Evolutionary conservation across 2,329 filamentous ascomycete species (phyloP).

Genomic region (Epichloe hybrida): DNA sequence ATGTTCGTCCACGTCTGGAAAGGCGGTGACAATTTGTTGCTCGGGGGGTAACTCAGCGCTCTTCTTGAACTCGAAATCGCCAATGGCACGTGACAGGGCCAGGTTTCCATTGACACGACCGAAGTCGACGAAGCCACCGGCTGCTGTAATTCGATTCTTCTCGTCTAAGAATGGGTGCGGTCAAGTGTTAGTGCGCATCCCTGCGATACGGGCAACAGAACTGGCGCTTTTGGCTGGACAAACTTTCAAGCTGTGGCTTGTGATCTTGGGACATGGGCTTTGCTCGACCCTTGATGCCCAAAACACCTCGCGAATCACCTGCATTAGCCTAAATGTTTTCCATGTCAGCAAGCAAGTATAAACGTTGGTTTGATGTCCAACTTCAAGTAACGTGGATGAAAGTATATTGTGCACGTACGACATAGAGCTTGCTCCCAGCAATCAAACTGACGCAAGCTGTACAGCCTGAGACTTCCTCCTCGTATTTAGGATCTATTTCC

Average conservation of each 20-base stretch:
- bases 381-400: not conserved
- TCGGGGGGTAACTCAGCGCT: constrained; percentile 97
- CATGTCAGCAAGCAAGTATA: constrained; percentile 8
- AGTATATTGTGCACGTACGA: constrained; percentile 48
- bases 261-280: constrained; percentile 99
- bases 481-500: constrained; percentile 74
- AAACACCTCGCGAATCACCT: constrained; percentile 85
- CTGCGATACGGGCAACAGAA: not conserved
- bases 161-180: constrained; percentile 46
- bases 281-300: constrained; percentile 92
- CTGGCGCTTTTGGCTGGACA: constrained; percentile 12
- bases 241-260: constrained; percentile 97
- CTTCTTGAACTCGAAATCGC: constrained; percentile 99
- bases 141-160: constrained; percentile 89
- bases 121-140: constrained; percentile 96
- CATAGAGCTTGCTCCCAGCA: constrained; percentile 82
- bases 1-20: constrained; percentile 84
- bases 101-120: constrained; percentile 97
- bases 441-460: constrained; percentile 87
- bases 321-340: constrained; percentile 63
- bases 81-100: constrained; percentile 89
- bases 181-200: constrained; percentile 1
- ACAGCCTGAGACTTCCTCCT: constrained; percentile 95
- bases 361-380: not conserved
- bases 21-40: constrained; percentile 96